Evolutionary conservation across 2,329 filamentous ascomycete genomes (phyloP), one percentile per base, ranked within the genome.

Genomic region (Penicillium oxalicum): DNA sequence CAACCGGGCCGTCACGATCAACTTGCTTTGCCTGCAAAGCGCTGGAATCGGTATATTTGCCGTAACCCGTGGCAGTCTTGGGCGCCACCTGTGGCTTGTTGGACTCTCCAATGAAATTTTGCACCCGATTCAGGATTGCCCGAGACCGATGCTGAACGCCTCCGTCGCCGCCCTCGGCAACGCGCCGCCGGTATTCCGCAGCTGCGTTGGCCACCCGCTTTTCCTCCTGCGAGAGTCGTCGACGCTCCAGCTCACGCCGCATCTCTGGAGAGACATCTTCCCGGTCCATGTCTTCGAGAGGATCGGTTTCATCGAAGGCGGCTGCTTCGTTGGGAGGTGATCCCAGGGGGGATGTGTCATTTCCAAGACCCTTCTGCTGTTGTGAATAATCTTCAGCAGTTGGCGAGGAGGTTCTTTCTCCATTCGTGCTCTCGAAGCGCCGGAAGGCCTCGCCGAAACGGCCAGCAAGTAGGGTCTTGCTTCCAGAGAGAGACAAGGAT

Each of bases 361-460:
- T 81, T 44, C 91, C 88, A 0, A 88, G 86, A 11, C 85, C 86
- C 34, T 86, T 64, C 12, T 52, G 43, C 12, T 70, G 60, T 54
- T 64, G 65, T 42, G 73, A 70, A n/a, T 60, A 61, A 33, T 71
- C 69, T 40, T 75, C 73, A 2, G 70, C 58, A 69, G 77, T 68
- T 5, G 67, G 61, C 2, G 63, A 67, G 25, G 61, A 63, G 32
- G 61, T 55, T 40, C 68, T 68, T 9, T 70, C 63, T 37, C 59
- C 61, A 51, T 68, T 69, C 50, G 75, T 79, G 25, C 74, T 77
- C 67, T 98, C 93, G 58, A 97, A 97, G 5, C 87, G 81, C 62
- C 91, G 89, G 72, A 97, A 96, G 3, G 91, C 91, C 61, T 96
- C 91, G 0, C 91, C 89, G 66, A 97, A 96, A 58, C 86, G 89